Evolutionary conservation across 2,329 filamentous ascomycete genomes (phyloP).

Genomic region (Pseudocercospora musae): DNA sequence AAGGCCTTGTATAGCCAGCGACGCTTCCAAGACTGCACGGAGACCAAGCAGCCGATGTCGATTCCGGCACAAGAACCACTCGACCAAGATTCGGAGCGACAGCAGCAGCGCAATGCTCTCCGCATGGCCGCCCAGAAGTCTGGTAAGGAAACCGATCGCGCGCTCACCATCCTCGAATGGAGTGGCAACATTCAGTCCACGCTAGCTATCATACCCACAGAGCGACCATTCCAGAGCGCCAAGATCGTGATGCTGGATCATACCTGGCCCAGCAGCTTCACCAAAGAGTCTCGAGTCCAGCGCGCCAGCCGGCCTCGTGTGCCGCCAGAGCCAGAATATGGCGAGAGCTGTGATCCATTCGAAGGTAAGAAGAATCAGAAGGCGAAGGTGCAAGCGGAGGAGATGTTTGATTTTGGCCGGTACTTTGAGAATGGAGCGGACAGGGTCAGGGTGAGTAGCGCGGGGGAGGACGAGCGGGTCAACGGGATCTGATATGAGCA

Average conservation of each 20-base stretch:
- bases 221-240: neutral
- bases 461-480: neutral
- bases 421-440: neutral
- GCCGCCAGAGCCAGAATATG: neutral
- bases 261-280: slow-evolving; percentile 1
- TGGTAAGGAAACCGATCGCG: neutral
- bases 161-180: slow-evolving; percentile 5
- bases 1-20: neutral
- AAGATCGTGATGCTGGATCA: neutral
- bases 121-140: neutral
- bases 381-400: neutral
- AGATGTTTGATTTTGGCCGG: neutral
- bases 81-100: neutral
- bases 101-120: neutral
- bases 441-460: neutral
- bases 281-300: neutral
- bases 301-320: neutral
- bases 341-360: neutral
- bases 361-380: neutral
- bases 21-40: neutral
- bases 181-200: slow-evolving; percentile 1
- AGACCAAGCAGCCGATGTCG: neutral
- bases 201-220: neutral
- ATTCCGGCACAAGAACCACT: neutral
- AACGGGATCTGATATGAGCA: neutral